Evolutionary conservation across 768 basidiomycete genomes (phyloP).

Genomic region (Rhizopogon vesiculosus): DNA sequence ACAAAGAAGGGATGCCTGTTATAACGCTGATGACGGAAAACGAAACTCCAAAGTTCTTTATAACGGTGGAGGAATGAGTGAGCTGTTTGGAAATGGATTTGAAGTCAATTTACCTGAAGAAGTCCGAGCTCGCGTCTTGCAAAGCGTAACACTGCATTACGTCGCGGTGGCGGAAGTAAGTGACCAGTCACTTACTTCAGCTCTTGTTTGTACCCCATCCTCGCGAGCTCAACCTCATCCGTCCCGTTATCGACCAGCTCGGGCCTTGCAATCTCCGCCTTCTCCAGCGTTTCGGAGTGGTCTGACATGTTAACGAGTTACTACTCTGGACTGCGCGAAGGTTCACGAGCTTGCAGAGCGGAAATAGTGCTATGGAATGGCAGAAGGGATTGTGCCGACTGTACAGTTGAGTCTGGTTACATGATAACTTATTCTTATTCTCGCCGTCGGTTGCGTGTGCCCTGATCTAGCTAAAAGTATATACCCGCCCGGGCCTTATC

Average conservation of each 20-base stretch:
- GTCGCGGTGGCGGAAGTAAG: background rate
- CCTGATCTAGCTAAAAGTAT: background rate
- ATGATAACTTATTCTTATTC: too few relatives aligned
- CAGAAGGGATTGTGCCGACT: too few relatives aligned
- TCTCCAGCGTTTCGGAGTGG: background rate
- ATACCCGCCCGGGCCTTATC: background rate
- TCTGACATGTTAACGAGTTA: background rate
- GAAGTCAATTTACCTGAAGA: slow-evolving; percentile 42
- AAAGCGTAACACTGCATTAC: background rate
- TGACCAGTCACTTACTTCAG: slow-evolving; percentile 38
- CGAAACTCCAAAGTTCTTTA: slow-evolving; percentile 66
- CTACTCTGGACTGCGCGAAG: background rate
- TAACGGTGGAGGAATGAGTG: background rate
- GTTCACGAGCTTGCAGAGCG: too few relatives aligned
- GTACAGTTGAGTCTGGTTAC: too few relatives aligned
- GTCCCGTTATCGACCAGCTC: slow-evolving; percentile 14
- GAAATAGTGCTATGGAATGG: too few relatives aligned
- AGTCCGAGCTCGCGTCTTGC: slow-evolving; percentile 57
- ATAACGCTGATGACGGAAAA: slow-evolving; percentile 77
- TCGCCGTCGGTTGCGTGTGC: background rate
- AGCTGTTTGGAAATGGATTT: background rate
- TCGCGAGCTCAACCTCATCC: slow-evolving; percentile 60
- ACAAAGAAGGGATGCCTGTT: slow-evolving; percentile 67
- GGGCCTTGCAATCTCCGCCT: background rate
- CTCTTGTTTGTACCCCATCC: slow-evolving; percentile 73